Conservation (phyloP, 2,329 filamentous ascomycete genomes). For the Chrysoporthe puriensis region DNA sequence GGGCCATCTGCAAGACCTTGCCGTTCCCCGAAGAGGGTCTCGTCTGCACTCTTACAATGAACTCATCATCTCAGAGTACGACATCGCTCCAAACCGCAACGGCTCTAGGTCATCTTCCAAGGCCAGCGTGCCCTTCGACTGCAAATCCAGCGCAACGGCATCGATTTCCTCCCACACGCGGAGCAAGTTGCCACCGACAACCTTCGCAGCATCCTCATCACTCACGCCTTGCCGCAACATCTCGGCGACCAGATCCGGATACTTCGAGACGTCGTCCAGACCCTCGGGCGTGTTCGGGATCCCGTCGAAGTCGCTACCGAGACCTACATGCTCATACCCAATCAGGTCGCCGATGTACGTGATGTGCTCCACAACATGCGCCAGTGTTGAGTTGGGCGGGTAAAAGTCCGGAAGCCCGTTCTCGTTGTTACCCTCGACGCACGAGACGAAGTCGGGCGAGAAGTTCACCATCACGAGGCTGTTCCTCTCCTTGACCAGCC, state of each 20-base stretch:
- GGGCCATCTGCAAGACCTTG: not conserved
- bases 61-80: not conserved
- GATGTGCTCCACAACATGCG: conserved; percentile 80
- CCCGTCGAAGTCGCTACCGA: conserved; percentile 90
- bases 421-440: conserved; percentile 59
- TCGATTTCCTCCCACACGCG: conserved; percentile 86
- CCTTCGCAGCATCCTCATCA: conserved; percentile 72
- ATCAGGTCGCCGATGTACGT: conserved; percentile 80
- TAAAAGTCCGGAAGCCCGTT: conserved; percentile 71
- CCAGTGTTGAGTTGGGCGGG: conserved; percentile 71
- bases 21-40: not conserved
- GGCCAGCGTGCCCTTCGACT: conserved; percentile 56
- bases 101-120: conserved; percentile 56
- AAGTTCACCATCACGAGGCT: conserved; percentile 94
- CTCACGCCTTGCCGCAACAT: conserved; percentile 74
- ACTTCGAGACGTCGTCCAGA: conserved; percentile 83
- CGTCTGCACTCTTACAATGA: not conserved
- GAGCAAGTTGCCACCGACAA: conserved; percentile 80
- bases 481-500: conserved; percentile 72
- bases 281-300: conserved; percentile 70
- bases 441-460: conserved; percentile 79
- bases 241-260: conserved; percentile 76
- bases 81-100: conserved; percentile 28
- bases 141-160: conserved; percentile 67
- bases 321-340: conserved; percentile 84